Base-by-base conservation (phyloP, 2,329 filamentous ascomycete species). In the Aspergillus fumigatus region DNA sequence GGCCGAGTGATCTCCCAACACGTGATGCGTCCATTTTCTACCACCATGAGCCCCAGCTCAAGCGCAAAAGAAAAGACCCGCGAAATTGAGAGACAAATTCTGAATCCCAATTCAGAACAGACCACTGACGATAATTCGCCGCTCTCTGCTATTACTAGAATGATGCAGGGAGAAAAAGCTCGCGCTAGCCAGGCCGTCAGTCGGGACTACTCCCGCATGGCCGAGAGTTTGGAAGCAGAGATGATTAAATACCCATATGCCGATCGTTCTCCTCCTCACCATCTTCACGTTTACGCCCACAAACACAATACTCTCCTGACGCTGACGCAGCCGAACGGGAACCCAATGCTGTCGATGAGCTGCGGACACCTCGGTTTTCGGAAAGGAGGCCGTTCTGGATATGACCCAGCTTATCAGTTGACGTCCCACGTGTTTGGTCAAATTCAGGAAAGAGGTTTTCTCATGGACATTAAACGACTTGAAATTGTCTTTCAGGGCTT, bases 301-400 rank as follows among this genome's bases (percentile, higher is more conserved):
- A 95, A 91, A 78, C 94, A 97, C 83, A 99, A 99, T 79, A 94
- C 90, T 21, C 91, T 97, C 75, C 84, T 99, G 67, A 97, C 92
- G 1, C 84, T 97, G 63, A 90, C 92, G 23, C 87, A 88, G 68
- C 92, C 94, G 27, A 87, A 91, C 72, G 83, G 88, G 50, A 84
- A 90, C 62, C 84, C 90, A 27, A 83, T 97, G 62, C 80, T 99
- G 62, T 91, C 88, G 11, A 75, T 96, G 65, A 89, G 89, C 1
- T 84, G 87, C 57, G 94, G 94, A 50, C 92, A 96, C 69, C 85
- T 99, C 58, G 93, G 93, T n/a, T 97, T 97, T 78, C 84, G 82
- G 67, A 95, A 97, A 77, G 80, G 85, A 19, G 85, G 87, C 51
- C 85, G 94, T 62, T 87, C 89, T 59, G 84, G 85, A 56, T 99